These are phyloP conservation scores for Alternaria metachromatica DNA, from an alignment of 2,329 filamentous ascomycete species.

Conservation along the genomic window DNA sequence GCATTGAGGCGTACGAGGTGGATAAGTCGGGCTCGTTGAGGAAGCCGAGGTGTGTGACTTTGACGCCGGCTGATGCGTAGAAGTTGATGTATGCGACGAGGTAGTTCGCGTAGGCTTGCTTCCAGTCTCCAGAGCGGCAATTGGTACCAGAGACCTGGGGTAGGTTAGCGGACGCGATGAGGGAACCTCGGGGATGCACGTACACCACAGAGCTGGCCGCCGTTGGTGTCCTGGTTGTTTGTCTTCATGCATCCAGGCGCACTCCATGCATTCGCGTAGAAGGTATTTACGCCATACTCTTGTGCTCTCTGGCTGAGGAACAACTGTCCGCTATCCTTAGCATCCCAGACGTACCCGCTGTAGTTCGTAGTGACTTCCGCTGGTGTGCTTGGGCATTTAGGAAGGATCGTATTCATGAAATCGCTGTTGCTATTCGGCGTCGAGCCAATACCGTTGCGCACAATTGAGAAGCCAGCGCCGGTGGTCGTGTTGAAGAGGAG, in stretches of 20 bases:
- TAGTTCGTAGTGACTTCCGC: conserved; percentile 15
- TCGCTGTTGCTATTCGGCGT: conserved; percentile 52
- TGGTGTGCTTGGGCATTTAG: conserved; percentile 30
- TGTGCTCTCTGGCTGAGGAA: conserved; percentile 60
- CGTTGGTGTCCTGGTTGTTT: conserved; percentile 53
- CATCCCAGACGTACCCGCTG: conserved; percentile 30
- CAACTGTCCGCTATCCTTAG: conserved; percentile 53
- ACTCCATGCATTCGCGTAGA: conserved; percentile 60
- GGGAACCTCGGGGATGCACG: conserved; percentile 17
- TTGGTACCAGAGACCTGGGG: conserved; percentile 15
- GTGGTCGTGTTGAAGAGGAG: conserved; percentile 56
- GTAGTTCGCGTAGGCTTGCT: conserved; percentile 58
- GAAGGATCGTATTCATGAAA: conserved; percentile 41
- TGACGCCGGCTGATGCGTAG: conserved; percentile 51
- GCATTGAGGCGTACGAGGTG: conserved; percentile 57
- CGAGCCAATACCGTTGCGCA: conserved; percentile 57
- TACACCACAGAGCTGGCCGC: conserved; percentile 57
- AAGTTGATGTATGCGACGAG: conserved; percentile 56
- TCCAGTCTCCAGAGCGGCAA: conserved; percentile 56
- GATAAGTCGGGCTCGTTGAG: conserved; percentile 55
- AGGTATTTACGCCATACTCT: conserved; percentile 53
- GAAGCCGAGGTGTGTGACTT: conserved; percentile 53
- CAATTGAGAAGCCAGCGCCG: conserved; percentile 55
- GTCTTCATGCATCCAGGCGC: conserved; percentile 62
- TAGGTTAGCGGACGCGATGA: background rate